A percentile compares a stretch with the other conserved stretches of the same genome.
Evolutionary conservation across 176 grass and related monocot genomes (phyloP).

Genomic region (Cenchrus americanus): DNA sequence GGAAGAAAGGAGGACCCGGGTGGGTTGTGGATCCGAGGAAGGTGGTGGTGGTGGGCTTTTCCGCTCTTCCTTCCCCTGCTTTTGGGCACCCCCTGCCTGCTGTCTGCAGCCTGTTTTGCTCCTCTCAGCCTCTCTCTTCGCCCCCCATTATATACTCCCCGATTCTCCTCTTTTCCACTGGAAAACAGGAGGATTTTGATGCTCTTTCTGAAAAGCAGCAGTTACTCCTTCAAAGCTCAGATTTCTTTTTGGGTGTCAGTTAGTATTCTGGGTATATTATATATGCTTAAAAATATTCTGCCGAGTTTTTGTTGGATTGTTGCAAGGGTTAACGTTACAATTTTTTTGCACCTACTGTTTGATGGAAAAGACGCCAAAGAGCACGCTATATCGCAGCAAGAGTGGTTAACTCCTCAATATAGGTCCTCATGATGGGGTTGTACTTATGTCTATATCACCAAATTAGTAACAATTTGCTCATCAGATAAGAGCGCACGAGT

Average conservation of each 20-base stretch:
- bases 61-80: constrained; percentile 36
- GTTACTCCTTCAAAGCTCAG: not conserved
- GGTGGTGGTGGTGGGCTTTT: constrained; percentile 62
- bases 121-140: not conserved
- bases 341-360: no score
- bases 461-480: not conserved
- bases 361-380: not conserved
- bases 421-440: not conserved
- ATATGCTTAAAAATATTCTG: no score
- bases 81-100: constrained; percentile 34
- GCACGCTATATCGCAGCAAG: no score
- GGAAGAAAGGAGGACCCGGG: constrained; percentile 20
- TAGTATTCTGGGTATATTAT: no score
- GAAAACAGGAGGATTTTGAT: constrained; percentile 23
- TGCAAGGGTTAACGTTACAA: no score
- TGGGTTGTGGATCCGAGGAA: constrained; percentile 68
- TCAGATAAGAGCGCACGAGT: not conserved
- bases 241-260: no score
- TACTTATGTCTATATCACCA: not conserved
- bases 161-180: constrained; percentile 7
- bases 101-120: constrained; percentile 33
- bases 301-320: no score
- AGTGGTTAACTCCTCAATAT: not conserved
- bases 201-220: not conserved
- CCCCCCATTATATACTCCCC: constrained; percentile 15